Base-by-base conservation (phyloP, 768 basidiomycete genomes). In the Dacryopinax primogenitus region DNA sequence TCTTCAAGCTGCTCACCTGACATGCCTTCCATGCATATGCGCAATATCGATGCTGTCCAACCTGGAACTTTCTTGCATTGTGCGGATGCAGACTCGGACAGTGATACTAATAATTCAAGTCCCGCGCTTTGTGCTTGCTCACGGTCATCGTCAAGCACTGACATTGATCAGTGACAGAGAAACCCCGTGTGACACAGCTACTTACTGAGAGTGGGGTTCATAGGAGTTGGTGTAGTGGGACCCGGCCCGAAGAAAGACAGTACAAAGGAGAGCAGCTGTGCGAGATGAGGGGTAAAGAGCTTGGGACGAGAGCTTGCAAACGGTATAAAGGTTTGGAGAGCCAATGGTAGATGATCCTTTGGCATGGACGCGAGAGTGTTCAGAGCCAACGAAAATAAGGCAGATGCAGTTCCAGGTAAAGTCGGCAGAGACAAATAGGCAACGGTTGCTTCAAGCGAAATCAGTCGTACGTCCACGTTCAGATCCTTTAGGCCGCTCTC, bases 11-110 rank as follows among this genome's bases (percentile, higher is more conserved):
- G 26, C 51, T 58, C 51, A 13, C 51, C 51, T 28, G 51, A 84
- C 84, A 92, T 88, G 1, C 87, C 88, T 72, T 91, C 88, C 37
- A 91, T 72, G 74, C 88, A 90, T 7, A 86, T 86, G 1, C 87
- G 77, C 0, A 92, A 86, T 37, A 90, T 75, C 16, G 84, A 79
- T 7, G 78, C 79, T 0, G 84, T 83, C 89, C 89, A 92, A 0
- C 85, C 88, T 26, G 81, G 78, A 0, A 84, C 82, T 39, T 83
- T 80, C 68, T 80, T 79, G 6, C 86, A 87, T 83, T 90, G 86
- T 2, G 76, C 75, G 0, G 89, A 85, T 35, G 81, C 79, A 1
- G 88, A 82, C 74, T 94, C 91, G 32, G 82, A 84, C n/a, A 95
- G 74, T 13, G 82, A 84, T 64, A 93, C 79, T 83, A 94, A 86